Percentiles rank a stretch among this genome's conserved stretches.
Conservation (phyloP, 225 moss, liverwort and hornwort species). For the Physcomitrium patens region DNA sequence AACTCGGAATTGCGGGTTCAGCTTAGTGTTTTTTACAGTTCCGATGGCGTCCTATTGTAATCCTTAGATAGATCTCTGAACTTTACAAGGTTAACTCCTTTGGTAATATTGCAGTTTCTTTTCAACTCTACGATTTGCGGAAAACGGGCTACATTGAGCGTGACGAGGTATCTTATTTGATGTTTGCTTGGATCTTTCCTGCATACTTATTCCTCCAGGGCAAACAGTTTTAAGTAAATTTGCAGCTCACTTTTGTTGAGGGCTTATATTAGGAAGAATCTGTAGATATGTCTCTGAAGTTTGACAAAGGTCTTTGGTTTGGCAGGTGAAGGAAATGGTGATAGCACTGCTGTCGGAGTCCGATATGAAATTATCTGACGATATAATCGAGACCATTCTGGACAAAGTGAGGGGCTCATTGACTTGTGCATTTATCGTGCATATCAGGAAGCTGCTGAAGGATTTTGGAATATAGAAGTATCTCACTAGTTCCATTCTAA, state of each 20-base stretch:
- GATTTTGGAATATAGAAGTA: background rate
- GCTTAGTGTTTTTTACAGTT: background rate
- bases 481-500: background rate
- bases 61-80: background rate
- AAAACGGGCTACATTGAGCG: conserved; percentile 85
- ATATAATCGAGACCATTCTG: conserved; percentile 77
- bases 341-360: conserved; percentile 75
- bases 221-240: background rate
- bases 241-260: background rate
- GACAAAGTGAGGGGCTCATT: conserved; percentile 59
- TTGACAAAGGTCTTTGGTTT: background rate
- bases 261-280: background rate
- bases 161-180: conserved; percentile 58
- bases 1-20: background rate
- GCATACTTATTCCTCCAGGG: background rate
- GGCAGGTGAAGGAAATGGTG: conserved; percentile 85
- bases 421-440: background rate
- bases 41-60: background rate
- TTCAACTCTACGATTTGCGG: conserved; percentile 74
- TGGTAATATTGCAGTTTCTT: conserved; percentile 66
- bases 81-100: background rate
- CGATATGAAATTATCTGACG: conserved; percentile 75
- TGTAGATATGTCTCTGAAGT: background rate
- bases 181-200: background rate
- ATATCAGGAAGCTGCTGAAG: background rate